These are phyloP conservation scores for Taphrina confusa DNA, from an alignment of 1,139 yeast species.

Conservation along the genomic window DNA sequence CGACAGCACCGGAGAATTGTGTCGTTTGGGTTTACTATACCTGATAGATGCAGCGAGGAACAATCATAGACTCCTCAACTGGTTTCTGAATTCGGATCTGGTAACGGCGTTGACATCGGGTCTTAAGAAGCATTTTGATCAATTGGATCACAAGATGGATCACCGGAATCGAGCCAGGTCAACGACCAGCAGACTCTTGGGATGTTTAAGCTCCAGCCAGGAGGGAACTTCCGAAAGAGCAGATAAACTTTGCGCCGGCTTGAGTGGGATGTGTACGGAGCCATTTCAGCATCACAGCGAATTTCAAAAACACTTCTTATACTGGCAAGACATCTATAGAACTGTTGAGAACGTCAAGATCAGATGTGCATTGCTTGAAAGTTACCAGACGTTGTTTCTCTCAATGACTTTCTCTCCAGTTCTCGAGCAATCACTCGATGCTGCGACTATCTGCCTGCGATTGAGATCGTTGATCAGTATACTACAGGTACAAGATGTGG, in stretches of 20 bases:
- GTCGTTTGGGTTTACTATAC: slow-evolving; percentile 45
- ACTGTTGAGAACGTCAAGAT: slow-evolving; percentile 41
- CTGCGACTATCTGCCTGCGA: not conserved
- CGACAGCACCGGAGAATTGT: slow-evolving; percentile 44
- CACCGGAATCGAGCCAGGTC: too few relatives aligned
- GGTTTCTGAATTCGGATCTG: slow-evolving; percentile 41
- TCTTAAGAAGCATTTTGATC: too few relatives aligned
- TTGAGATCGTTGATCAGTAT: not conserved
- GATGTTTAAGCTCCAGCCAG: too few relatives aligned
- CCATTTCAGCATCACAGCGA: too few relatives aligned
- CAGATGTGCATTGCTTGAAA: slow-evolving; percentile 41
- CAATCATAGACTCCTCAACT: slow-evolving; percentile 41
- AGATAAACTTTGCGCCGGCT: too few relatives aligned
- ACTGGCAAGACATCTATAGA: slow-evolving; percentile 45
- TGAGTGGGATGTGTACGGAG: too few relatives aligned
- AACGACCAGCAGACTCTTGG: too few relatives aligned
- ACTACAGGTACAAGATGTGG: not conserved
- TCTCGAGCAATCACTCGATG: not conserved
- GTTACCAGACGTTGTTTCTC: slow-evolving; percentile 44
- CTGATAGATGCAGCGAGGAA: slow-evolving; percentile 43
- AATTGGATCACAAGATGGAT: too few relatives aligned
- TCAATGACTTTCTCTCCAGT: not conserved
- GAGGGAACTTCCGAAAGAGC: too few relatives aligned
- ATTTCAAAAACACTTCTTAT: slow-evolving; percentile 43
- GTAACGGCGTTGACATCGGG: too few relatives aligned